These are phyloP conservation scores for Microdochium bolleyi DNA, from an alignment of 2,329 filamentous ascomycete genomes.

Conservation along the genomic window DNA sequence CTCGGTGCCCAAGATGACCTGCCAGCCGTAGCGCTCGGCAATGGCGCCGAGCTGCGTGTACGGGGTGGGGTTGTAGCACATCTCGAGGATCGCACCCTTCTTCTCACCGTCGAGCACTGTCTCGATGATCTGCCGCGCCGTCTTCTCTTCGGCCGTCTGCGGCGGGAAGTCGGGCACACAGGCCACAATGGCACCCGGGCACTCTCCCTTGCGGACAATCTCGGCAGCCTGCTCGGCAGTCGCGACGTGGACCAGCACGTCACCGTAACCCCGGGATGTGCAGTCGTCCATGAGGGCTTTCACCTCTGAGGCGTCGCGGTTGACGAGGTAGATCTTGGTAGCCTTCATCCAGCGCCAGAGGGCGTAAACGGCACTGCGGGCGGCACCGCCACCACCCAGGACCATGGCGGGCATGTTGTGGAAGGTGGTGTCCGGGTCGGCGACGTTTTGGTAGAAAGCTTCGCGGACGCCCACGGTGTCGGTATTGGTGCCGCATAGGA, in stretches of 20 bases:
- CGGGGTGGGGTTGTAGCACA: constrained; percentile 74
- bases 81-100: constrained; percentile 67
- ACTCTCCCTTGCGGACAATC: constrained; percentile 31
- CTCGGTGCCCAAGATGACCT: constrained; percentile 68
- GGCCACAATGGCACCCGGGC: constrained; percentile 60
- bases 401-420: constrained; percentile 60
- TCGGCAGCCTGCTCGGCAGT: constrained; percentile 50
- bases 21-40: constrained; percentile 56
- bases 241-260: constrained; percentile 51
- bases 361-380: constrained; percentile 70
- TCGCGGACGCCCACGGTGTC: constrained; percentile 74
- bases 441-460: constrained; percentile 53
- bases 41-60: constrained; percentile 59
- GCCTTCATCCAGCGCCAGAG: constrained; percentile 62
- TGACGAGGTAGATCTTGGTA: constrained; percentile 66
- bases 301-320: constrained; percentile 62
- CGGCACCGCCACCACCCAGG: constrained; percentile 71
- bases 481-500: constrained; percentile 70
- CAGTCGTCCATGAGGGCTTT: constrained; percentile 60
- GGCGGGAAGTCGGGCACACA: constrained; percentile 75
- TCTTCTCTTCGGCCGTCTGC: constrained; percentile 51
- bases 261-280: constrained; percentile 47
- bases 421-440: constrained; percentile 35
- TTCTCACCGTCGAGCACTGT: constrained; percentile 36
- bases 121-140: constrained; percentile 48